Evolutionary conservation across 129 eudicot species (phyloP), one percentile per base, ranked within the genome.

Genomic region (Tagetes erecta): DNA sequence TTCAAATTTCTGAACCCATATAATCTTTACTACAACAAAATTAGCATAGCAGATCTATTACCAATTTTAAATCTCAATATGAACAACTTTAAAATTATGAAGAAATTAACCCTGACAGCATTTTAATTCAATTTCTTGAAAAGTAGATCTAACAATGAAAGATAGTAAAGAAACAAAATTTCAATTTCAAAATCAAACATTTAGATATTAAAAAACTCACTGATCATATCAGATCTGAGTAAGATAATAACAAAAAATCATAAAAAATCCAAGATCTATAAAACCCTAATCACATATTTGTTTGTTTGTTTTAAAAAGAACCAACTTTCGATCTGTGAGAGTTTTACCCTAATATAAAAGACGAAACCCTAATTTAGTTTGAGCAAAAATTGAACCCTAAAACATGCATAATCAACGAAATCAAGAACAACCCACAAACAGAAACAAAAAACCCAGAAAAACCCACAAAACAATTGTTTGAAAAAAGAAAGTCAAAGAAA

Each of bases 311-410:
- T 20, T 20, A 5, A 36, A 11, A 50, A n/a, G 1, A 31, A 4
- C 33, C n/a, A 38, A 76, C 10, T 34, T 39, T 20, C 33, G 30
- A 14, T 59, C 42, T 2, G 53, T 7, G 8, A 27, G 14, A 36
- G 3, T 31, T 56, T 7, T 14, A 37, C 71, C 75, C 71, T 14
- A 75, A 69, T 40, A 68, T 20, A 60, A 2, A 3, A 53, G 3
- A 64, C 33, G 72, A 81, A 76, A 81, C 74, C 81, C 81, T 75
- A 76, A 81, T 53, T 42, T 27, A 35, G 39, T 8, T 78, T 39
- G 38, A 33, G 10, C 31, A 38, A 38, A 73, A 80, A 55, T 46
- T 27, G 27, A 60, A 14, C 6, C 3, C 33, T 27, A 52, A 71
- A 64, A 71, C 67, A 27, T 33, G 38, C 38, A 36, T 41, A 47